These are phyloP conservation scores for Leccinum subgranulosum DNA, from an alignment of 768 basidiomycete genomes.

Conservation along the genomic window DNA sequence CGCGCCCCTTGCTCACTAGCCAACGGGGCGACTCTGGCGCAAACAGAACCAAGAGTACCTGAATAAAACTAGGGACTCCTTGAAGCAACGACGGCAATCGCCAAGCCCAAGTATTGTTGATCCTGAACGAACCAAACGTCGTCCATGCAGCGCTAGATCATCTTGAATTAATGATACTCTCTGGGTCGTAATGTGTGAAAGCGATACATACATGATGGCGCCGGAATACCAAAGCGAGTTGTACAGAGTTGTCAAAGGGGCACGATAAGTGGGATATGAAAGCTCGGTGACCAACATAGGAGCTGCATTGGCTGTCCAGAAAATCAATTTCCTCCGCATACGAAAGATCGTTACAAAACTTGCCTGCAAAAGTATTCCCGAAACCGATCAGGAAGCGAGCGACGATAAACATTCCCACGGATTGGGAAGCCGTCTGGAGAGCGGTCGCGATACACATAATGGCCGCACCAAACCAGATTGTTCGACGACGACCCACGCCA, in stretches of 20 bases:
- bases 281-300: not conserved
- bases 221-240: not conserved
- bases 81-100: too few relatives aligned
- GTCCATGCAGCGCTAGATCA: not conserved
- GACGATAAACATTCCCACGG: not conserved
- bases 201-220: not conserved
- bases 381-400: not conserved
- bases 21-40: too few relatives aligned
- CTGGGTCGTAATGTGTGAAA: not conserved
- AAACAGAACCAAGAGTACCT: too few relatives aligned
- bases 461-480: not conserved
- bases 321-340: not conserved
- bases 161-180: not conserved
- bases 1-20: too few relatives aligned
- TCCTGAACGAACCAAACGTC: too few relatives aligned
- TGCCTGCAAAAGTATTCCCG: not conserved
- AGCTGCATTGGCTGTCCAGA: not conserved
- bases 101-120: too few relatives aligned
- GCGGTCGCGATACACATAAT: not conserved
- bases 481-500: not conserved
- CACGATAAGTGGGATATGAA: not conserved
- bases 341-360: not conserved
- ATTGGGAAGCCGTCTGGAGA: not conserved
- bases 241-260: not conserved
- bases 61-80: too few relatives aligned